A percentile compares a stretch with the other conserved stretches of the same genome.
Evolutionary conservation across 805 yeast species (phyloP).

Genomic region (Lachancea quebecensis): DNA sequence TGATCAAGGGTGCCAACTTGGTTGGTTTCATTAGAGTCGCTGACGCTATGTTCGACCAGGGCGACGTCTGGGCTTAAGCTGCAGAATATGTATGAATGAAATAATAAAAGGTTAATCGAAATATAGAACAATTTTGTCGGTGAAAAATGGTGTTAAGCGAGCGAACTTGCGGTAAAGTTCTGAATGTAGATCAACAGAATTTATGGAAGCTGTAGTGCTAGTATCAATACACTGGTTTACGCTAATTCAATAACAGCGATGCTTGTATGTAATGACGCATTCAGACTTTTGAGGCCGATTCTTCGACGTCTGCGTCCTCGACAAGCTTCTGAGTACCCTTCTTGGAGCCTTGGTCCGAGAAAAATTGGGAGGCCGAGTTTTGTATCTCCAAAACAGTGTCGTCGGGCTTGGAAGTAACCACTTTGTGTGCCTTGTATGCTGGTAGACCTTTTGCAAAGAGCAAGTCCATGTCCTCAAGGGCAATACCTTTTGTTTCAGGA

Average conservation of each 20-base stretch:
- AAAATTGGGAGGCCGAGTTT: neutral
- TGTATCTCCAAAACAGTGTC: constrained; percentile 1
- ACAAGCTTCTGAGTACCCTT: constrained; percentile 1
- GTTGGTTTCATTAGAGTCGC: constrained; percentile 99
- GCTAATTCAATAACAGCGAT: no score
- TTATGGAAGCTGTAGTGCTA: no score
- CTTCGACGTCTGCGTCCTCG: constrained; percentile 2
- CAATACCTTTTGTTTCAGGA: constrained; percentile 71
- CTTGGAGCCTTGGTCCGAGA: constrained; percentile 3
- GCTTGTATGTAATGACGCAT: no score
- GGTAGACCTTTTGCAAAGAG: constrained; percentile 5
- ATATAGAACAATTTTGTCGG: neutral
- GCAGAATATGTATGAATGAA: neutral
- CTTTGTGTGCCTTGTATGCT: constrained; percentile 6
- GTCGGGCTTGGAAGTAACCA: constrained; percentile 2
- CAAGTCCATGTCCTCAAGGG: constrained; percentile 50
- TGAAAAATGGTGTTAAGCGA: no score
- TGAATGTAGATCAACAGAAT: no score
- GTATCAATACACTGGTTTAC: no score
- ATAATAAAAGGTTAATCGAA: neutral
- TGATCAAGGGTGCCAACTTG: constrained; percentile 97
- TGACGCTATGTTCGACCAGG: constrained; percentile 96
- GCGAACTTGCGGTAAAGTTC: no score
- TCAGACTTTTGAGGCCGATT: no score
- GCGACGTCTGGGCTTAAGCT: constrained; percentile 49